These are phyloP conservation scores for Fusarium agapanthi DNA, from an alignment of 2,329 filamentous ascomycete species.

Conservation along the genomic window DNA sequence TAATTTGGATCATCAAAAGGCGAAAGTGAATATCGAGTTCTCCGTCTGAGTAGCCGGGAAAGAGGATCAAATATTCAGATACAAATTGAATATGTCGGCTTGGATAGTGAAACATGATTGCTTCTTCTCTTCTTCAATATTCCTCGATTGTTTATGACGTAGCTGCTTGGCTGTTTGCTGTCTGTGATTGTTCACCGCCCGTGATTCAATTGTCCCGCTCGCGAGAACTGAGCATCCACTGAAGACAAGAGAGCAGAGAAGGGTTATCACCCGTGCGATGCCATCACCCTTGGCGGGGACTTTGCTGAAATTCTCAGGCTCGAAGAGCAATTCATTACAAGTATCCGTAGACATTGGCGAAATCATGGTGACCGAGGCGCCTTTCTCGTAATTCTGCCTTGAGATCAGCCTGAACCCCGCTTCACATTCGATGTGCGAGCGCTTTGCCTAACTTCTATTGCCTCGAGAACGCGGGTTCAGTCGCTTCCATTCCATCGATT, in stretches of 20 bases:
- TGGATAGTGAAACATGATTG: background rate
- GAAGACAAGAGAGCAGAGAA: fast-evolving
- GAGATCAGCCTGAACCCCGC: background rate
- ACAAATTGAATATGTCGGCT: fast-evolving
- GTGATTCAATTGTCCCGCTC: fast-evolving
- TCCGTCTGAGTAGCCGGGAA: background rate
- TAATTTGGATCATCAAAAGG: background rate
- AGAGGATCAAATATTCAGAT: background rate
- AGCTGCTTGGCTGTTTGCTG: background rate
- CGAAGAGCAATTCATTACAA: no score
- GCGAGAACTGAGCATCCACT: fast-evolving
- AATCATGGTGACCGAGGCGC: no score
- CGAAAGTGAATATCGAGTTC: background rate
- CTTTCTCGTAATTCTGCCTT: background rate
- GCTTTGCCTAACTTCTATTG: background rate
- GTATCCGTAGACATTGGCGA: background rate
- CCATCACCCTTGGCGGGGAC: fast-evolving
- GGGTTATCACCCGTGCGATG: background rate
- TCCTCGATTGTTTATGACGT: background rate
- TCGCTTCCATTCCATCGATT: no score
- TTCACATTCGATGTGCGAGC: background rate
- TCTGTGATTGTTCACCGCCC: background rate
- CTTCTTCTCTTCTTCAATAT: fast-evolving
- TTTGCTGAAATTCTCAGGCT: fast-evolving
- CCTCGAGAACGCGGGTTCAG: fast-evolving